Evolutionary conservation across 768 basidiomycete species (phyloP), one percentile per base, ranked within the genome.

Genomic region (Paxillus involutus): DNA sequence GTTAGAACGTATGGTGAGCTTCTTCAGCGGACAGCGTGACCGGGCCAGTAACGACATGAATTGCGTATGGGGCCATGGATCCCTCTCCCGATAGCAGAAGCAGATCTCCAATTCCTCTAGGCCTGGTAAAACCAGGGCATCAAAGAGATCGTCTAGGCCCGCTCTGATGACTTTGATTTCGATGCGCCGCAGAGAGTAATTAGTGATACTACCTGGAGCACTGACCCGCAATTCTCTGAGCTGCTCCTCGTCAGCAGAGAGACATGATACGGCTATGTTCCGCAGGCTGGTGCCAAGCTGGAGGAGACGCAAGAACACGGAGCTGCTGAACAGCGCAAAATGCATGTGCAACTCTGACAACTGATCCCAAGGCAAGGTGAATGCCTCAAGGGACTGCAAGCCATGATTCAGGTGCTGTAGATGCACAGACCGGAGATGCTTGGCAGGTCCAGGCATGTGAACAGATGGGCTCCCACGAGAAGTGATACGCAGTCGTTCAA

Each of bases 41-140:
- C 69, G 64, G 6, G 14, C 14, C 4, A 70, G 8, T 51, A 70
- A 61, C 17, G 53, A 58, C 46, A 60, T 33, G 26, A 70, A 70
- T 24, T 63, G 33, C 0, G 45, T 35, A 8, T 70, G 69, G 1
- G 69, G 69, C 69, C 69, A 70, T 3, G 42, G 26, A 17, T 70
- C 60, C 30, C 60, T 61, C 33, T 68, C 70, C 10, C 64, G 64
- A 39, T 59, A 66, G 21, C 66, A 70, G 42, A 72, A 70, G 24
- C 64, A 68, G 6, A 70, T 44, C 19, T 72, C 69, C 26, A 70
- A 57, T 26, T 71, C 70, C 17, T 70, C 65, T 24, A 70, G 61
- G 11, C 58, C 60, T 12, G 69, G 68, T 29, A 70, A 45, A 0
- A 59, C 57, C 30, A 70, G 56, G 0, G 54, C 54, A 35, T 26